Evolutionary conservation across 106 monocot species (phyloP), one percentile per base, ranked within the genome.

Genomic region (Dendrobium huoshanense): DNA sequence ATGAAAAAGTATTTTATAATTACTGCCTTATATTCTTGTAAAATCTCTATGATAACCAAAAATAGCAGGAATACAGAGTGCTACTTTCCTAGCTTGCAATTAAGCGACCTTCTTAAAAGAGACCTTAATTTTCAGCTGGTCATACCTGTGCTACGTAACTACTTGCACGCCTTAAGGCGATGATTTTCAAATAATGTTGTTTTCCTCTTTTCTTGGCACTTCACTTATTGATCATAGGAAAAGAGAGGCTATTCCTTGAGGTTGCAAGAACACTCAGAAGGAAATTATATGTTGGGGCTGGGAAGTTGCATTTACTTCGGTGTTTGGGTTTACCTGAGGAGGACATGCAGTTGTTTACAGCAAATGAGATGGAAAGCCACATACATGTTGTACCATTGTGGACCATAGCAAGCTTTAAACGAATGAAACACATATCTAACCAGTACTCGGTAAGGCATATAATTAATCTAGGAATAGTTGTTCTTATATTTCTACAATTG

Each of bases 331-430:
- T 95, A 25, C 84, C 93, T 83, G 82, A 90, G 77, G 93, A 95
- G 78, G 92, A 91, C 75, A 91, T 95, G 91, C 86, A 93, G 72
- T 95, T 95, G 93, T 90, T 99, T 70, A 95, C 99, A 18, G 77
- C 77, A 31, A 95, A 91, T 85, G 99, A 99, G 79, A 89, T 82
- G 79, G 95, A 99, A 67, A 99, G 99, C 74, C 84, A 91, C 56
- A 91, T 99, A 75, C 99, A 95, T 87, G 93, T 99, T 59, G 99
- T 99, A 51, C 99, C 95, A 11, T 85, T 99, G 95, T 95, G 99
- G 99, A 90, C 91, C 41, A 89, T 95, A 55, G 99, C 99, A 76
- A 95, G 93, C 88, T 99, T 99, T 88, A 99, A 95, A 83, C 79
- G 98, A 79, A 91, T 99, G 92, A 99, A 91, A 79, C 84, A 89